These are phyloP conservation scores for Golubevia sp. DNA, from an alignment of 1,284 basidiomycete species.

Conservation along the genomic window DNA sequence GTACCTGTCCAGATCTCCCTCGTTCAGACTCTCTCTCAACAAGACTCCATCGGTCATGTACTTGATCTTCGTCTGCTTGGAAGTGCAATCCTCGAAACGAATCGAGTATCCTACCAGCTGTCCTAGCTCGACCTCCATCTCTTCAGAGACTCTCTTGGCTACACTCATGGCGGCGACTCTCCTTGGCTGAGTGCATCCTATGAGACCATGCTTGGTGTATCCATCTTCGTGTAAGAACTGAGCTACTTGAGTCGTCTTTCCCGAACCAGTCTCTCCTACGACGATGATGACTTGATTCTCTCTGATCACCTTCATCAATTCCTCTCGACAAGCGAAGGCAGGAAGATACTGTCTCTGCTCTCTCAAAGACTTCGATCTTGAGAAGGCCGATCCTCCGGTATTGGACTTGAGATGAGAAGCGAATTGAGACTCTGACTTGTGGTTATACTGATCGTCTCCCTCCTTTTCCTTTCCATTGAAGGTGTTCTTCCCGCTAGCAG, in stretches of 20 bases:
- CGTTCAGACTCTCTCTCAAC: conserved; percentile 90
- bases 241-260: conserved; percentile 89
- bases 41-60: conserved; percentile 98
- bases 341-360: conserved; percentile 96
- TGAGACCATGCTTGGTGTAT: conserved; percentile 82
- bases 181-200: conserved; percentile 94
- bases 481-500: too few relatives aligned
- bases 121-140: conserved; percentile 80
- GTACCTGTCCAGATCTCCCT: conserved; percentile 91
- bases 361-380: conserved; percentile 80
- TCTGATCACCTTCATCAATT: conserved; percentile 82
- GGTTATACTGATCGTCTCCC: conserved; percentile 71
- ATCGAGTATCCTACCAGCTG: conserved; percentile 91
- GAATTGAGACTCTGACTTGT: conserved; percentile 94
- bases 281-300: conserved; percentile 95
- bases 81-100: conserved; percentile 95
- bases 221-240: conserved; percentile 96
- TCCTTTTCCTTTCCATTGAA: conserved; percentile 62
- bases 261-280: conserved; percentile 93
- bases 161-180: conserved; percentile 99
- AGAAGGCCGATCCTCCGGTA: conserved; percentile 78
- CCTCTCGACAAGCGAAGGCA: conserved; percentile 95
- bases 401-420: conserved; percentile 78
- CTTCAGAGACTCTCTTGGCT: conserved; percentile 96
- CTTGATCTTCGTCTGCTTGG: conserved; percentile 89